Conservation (phyloP, 345 rosid species). For the Linum lewisii region DNA sequence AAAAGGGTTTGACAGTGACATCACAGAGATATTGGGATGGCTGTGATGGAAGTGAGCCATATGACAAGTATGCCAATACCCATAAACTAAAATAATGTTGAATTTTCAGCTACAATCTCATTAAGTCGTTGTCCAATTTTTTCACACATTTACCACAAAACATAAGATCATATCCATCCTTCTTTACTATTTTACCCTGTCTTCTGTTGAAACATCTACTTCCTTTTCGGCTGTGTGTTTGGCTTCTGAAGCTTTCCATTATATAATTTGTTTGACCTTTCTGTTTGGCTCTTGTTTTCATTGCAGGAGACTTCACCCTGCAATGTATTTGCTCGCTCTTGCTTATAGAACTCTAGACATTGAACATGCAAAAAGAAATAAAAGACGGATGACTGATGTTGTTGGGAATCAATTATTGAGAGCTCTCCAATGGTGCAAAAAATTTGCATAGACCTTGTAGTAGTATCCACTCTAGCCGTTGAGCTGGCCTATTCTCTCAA, state of each 20-base stretch:
- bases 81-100: neutral
- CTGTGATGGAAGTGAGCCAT: conserved; percentile 33
- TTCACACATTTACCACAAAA: too few relatives aligned
- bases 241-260: neutral
- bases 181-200: neutral
- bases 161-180: too few relatives aligned
- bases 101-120: neutral
- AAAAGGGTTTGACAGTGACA: conserved; percentile 51
- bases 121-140: too few relatives aligned
- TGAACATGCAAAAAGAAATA: conserved; percentile 69
- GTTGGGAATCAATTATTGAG: conserved; percentile 32
- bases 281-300: conserved; percentile 6
- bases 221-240: neutral
- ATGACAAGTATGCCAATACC: conserved; percentile 50
- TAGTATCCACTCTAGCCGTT: conserved; percentile 7
- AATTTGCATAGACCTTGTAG: conserved; percentile 30
- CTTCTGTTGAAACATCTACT: neutral
- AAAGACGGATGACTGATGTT: conserved; percentile 32
- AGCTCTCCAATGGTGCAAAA: conserved; percentile 63
- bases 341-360: conserved; percentile 91
- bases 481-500: conserved; percentile 4
- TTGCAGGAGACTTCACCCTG: conserved; percentile 92
- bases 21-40: conserved; percentile 83
- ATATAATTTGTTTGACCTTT: neutral
- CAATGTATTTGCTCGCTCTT: conserved; percentile 70